Conservation (phyloP, 2,329 filamentous ascomycete species). For the Triangularia verruculosa region DNA sequence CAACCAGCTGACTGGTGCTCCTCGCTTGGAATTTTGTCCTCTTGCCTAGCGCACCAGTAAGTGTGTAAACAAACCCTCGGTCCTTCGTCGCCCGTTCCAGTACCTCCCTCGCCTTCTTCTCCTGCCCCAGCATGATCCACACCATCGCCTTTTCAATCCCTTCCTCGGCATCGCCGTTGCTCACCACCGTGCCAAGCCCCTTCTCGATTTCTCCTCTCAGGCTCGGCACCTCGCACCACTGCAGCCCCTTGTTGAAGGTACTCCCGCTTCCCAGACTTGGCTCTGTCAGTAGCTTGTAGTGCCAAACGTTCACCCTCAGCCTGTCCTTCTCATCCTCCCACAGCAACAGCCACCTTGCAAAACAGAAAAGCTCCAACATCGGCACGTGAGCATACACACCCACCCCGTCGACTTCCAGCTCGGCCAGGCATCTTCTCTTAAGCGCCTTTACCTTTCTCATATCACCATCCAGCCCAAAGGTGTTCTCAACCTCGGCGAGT, state of each 20-base stretch:
- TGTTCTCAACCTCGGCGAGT: constrained; percentile 31
- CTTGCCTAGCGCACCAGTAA: constrained; percentile 86
- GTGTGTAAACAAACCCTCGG: constrained; percentile 72
- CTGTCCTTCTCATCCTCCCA: constrained; percentile 57
- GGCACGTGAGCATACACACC: constrained; percentile 83
- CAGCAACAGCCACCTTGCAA: constrained; percentile 55
- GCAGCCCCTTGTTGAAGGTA: constrained; percentile 53
- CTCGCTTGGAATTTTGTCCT: constrained; percentile 76
- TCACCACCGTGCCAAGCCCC: constrained; percentile 42
- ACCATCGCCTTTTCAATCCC: constrained; percentile 79
- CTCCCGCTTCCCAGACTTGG: constrained; percentile 53
- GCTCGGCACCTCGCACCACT: constrained; percentile 58
- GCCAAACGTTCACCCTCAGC: constrained; percentile 70
- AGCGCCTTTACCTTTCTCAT: constrained; percentile 30
- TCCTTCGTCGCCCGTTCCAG: constrained; percentile 64
- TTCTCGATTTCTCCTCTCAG: constrained; percentile 51
- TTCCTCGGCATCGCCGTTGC: constrained; percentile 43
- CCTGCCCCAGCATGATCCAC: constrained; percentile 78
- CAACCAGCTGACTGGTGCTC: constrained; percentile 82
- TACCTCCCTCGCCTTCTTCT: constrained; percentile 69
- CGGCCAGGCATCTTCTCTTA: constrained; percentile 60
- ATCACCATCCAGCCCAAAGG: constrained; percentile 32
- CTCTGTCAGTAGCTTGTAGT: constrained; percentile 59
- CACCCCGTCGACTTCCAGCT: constrained; percentile 77
- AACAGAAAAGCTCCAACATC: constrained; percentile 75